These are phyloP conservation scores for Dictyostelium capitatum DNA, from an alignment of 78 protist genomes.

Conservation along the genomic window DNA sequence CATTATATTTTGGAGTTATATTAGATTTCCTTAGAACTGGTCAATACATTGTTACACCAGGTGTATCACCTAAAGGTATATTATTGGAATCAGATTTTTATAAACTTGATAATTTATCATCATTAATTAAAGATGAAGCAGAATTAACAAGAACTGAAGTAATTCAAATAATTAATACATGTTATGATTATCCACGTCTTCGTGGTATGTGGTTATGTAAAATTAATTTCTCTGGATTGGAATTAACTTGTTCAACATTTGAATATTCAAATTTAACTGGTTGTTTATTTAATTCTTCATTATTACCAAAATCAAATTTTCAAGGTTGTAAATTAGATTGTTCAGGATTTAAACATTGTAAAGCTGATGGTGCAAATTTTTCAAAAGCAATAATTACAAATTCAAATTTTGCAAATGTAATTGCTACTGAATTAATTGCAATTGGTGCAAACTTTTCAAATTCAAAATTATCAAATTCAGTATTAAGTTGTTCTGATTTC, in stretches of 20 bases:
- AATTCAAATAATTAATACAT: constrained; percentile 40
- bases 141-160: constrained; percentile 51
- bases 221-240: constrained; percentile 57
- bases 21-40: constrained; percentile 45
- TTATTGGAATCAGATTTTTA: constrained; percentile 43
- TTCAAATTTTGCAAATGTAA: constrained; percentile 16
- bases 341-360: neutral
- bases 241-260: constrained; percentile 29
- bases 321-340: constrained; percentile 18
- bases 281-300: neutral
- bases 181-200: constrained; percentile 73
- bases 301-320: neutral
- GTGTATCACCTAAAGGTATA: constrained; percentile 9
- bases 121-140: constrained; percentile 35
- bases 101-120: neutral
- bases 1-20: constrained; percentile 30
- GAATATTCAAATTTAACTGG: constrained; percentile 50
- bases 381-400: constrained; percentile 3
- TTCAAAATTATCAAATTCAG: constrained; percentile 27
- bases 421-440: constrained; percentile 3
- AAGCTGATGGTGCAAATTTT: constrained; percentile 15
- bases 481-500: constrained; percentile 47
- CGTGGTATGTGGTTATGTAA: constrained; percentile 49
- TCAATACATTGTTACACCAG: neutral
- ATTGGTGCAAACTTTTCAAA: constrained; percentile 16